Evolutionary conservation across 495 filamentous ascomycete genomes (phyloP), one percentile per base, ranked within the genome.

Genomic region (Clohesyomyces aquaticus): DNA sequence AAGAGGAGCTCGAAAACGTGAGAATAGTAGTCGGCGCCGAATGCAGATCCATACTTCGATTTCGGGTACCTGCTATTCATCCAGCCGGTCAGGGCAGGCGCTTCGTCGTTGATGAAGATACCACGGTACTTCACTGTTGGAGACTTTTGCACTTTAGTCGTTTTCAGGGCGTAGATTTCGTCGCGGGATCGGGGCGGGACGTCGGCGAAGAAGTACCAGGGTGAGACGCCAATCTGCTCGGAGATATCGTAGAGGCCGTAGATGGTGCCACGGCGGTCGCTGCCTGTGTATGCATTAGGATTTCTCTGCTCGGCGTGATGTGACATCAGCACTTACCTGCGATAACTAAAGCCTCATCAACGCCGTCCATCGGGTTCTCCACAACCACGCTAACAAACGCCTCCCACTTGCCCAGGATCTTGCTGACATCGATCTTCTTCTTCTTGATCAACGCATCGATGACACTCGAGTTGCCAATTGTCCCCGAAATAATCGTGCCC

Each of bases 81-180:
- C 86, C 86, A 92, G 59, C 85, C 85, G 0, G 88, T 87, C 55
- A 91, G 70, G 0, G 84, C 85, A 1, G 88, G 89, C 54, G 87
- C 84, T 66, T 92, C 88, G 59, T 91, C 88, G 71, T 92, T 91
- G 69, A 92, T 77, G 77, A 92, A 92, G 71, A 92, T 84, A 10
- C 88, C 89, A 4, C 89, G 81, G 73, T 89, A 92, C 70, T 88
- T 89, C 56, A 92, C 83, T 1, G 79, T 82, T 21, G 89, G 88
- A 16, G 83, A 75, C 3, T 79, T 81, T 55, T 90, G 86, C 1
- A 81, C 73, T 67, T 85, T 87, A 6, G 70, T 74, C 6, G 78
- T 73, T 11, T 82, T 65, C 9, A 70, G 42, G 3, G 82, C 84
- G 63, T 81, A 90, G 35, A 90, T 80, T 2, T 80, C 77, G 27